Base-by-base conservation (phyloP, 1,284 basidiomycete genomes). In the Xerocomus nothofagi region DNA sequence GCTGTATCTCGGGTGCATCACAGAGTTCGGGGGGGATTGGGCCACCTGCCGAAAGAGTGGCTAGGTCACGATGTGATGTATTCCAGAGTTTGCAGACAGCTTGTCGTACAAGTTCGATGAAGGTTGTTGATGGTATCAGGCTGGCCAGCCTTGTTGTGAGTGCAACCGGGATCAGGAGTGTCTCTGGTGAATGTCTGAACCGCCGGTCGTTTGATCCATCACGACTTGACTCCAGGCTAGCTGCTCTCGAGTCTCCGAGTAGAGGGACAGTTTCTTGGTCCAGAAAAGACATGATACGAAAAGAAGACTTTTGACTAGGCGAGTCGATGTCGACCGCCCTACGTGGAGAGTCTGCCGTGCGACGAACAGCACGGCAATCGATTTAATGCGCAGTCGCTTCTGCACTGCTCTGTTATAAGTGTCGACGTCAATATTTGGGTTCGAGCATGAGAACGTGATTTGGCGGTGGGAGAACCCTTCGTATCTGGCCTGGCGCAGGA, bases 81-180 rank as follows among this genome's bases (percentile, higher is more conserved):
- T 59, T 61, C 56, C 62, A 72, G 20, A 62, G 7, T 9, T 54
- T 58, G 53, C 70, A 72, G 15, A 62, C 40, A 12, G 58, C 24
- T 27, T 52, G 55, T 18, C 67, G 58, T 4, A 66, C 20, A 24
- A 71, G 46, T 24, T 63, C 62, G 9, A 70, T 31, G 15, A 60
- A 41, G 2, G 71, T 72, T 0, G 71, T 71, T 4, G 53, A 11
- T 7, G 57, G 51, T 20, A 70, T 54, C 2, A 31, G 32, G 9
- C 5, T 31, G 3, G 65, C 67, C 6, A 71, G 45, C 6, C 46
- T 55, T 11, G 55, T 58, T 27, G 54, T 56, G 4, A 68, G 44
- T 10, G 56, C 58, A 4, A 68, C 59, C 0, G 69, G 67, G 23
- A 68, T 58, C n/a, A 71, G 54, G n/a, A 60, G 50, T 2, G 39